These are phyloP conservation scores for Teunomyces panamensis DNA, from an alignment of 805 yeast genomes.

Conservation along the genomic window DNA sequence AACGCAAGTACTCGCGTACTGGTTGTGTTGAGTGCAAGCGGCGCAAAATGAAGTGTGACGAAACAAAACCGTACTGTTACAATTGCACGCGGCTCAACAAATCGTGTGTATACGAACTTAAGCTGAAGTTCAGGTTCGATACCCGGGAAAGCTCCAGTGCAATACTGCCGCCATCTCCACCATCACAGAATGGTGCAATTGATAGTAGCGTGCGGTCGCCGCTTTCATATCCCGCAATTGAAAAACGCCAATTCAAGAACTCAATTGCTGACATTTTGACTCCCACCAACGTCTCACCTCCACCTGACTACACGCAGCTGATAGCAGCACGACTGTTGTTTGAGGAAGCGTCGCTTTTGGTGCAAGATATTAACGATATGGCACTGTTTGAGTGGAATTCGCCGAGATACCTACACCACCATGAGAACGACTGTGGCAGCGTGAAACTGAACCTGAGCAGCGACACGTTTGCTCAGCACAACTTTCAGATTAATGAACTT, in stretches of 20 bases:
- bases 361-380: conserved; percentile 30
- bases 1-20: conserved; percentile 37
- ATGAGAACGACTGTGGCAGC: conserved; percentile 4
- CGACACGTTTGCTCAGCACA: conserved; percentile 17
- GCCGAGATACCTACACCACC: background rate
- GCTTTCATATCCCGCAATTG: background rate
- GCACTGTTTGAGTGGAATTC: conserved; percentile 12
- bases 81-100: conserved; percentile 36
- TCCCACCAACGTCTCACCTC: conserved; percentile 1
- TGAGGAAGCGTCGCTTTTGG: conserved; percentile 34
- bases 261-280: conserved; percentile 12
- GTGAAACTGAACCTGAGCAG: conserved; percentile 8
- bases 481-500: conserved; percentile 20
- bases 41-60: conserved; percentile 45
- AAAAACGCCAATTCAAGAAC: conserved; percentile 8
- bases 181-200: background rate
- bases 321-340: conserved; percentile 20
- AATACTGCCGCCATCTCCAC: background rate
- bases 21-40: conserved; percentile 46
- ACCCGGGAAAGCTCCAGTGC: background rate
- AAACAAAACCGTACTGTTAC: conserved; percentile 32
- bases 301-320: conserved; percentile 1
- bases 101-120: conserved; percentile 24
- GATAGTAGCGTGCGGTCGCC: background rate
- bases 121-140: conserved; percentile 10